Conservation (phyloP, 2,329 filamentous ascomycete species). For the Colletotrichum sp. region DNA sequence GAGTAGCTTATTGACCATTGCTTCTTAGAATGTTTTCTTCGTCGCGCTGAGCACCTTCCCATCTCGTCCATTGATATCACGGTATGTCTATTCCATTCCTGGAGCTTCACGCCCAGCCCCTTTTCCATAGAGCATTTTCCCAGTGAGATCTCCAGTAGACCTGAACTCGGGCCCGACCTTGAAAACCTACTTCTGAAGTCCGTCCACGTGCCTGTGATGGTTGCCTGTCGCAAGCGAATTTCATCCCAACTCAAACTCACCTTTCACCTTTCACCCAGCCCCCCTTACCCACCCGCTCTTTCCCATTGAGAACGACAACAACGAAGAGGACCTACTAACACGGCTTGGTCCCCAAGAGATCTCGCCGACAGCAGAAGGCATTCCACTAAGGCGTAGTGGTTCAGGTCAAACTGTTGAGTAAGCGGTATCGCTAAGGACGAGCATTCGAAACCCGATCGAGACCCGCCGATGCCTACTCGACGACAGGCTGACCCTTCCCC, state of each 20-base stretch:
- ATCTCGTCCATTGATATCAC: neutral
- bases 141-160: neutral
- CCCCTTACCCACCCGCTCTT: neutral
- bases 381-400: neutral
- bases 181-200: neutral
- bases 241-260: neutral
- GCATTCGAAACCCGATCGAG: neutral
- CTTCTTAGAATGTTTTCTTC: neutral
- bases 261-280: neutral
- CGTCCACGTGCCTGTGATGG: neutral
- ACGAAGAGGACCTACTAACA: neutral
- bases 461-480: neutral
- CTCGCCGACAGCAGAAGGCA: neutral
- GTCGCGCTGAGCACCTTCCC: neutral
- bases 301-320: neutral
- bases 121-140: neutral
- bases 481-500: neutral
- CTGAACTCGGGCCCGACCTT: neutral
- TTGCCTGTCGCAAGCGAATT: neutral
- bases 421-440: neutral
- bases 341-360: neutral
- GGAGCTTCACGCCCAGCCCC: too few species aligned
- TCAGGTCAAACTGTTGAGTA: neutral
- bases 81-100: neutral
- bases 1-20: neutral